These are phyloP conservation scores for Sparassis latifolia DNA, from an alignment of 1,284 basidiomycete species.

Conservation along the genomic window DNA sequence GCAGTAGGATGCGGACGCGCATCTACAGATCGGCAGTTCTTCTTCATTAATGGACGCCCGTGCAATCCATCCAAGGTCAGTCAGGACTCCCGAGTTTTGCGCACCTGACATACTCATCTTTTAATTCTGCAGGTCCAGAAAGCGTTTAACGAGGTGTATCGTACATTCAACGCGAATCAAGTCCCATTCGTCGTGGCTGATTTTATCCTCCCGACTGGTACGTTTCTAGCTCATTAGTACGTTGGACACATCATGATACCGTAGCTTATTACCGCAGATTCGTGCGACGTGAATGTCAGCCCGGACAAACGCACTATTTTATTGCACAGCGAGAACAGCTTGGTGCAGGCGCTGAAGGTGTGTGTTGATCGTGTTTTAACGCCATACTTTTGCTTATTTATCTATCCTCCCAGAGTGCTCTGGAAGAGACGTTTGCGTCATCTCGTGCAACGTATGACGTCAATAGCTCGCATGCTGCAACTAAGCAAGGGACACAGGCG, in stretches of 20 bases:
- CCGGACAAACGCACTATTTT: constrained; percentile 97
- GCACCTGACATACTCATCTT: constrained; percentile 3
- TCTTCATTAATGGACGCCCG: constrained; percentile 91
- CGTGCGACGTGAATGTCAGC: constrained; percentile 93
- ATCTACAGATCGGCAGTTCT: constrained; percentile 85
- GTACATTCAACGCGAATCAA: constrained; percentile 77
- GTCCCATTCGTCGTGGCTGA: constrained; percentile 82
- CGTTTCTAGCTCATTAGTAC: constrained; percentile 24
- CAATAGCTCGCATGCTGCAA: constrained; percentile 16
- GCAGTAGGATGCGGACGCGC: constrained; percentile 64
- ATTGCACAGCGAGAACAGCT: constrained; percentile 80
- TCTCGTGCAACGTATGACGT: constrained; percentile 66
- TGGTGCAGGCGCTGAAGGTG: constrained; percentile 79
- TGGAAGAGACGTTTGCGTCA: constrained; percentile 62
- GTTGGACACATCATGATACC: background rate
- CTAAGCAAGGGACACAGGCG: constrained; percentile 1
- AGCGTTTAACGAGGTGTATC: constrained; percentile 86
- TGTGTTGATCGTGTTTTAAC: constrained; percentile 4
- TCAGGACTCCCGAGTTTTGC: constrained; percentile 1
- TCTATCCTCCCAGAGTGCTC: constrained; percentile 31
- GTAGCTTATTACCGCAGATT: constrained; percentile 38
- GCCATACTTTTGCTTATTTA: background rate
- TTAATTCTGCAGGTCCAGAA: constrained; percentile 58
- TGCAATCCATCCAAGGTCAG: constrained; percentile 72
- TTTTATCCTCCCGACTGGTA: constrained; percentile 74